Percentiles rank a stretch among this genome's conserved stretches.
Evolutionary conservation across 192 early-diverging fungal species (phyloP).

Genomic region (Coemansia sp.): DNA sequence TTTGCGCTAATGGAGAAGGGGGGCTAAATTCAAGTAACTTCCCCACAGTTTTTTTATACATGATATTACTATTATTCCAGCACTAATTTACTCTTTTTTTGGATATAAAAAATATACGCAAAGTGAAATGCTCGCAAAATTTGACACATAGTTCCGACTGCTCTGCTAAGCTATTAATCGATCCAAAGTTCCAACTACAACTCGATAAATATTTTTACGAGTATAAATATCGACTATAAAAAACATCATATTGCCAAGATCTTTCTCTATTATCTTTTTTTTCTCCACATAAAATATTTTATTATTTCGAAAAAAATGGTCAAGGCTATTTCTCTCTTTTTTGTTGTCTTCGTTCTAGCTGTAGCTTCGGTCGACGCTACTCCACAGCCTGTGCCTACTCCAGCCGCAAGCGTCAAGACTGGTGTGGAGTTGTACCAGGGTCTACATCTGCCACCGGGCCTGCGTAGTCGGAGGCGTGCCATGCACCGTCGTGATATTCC

Average conservation of each 20-base stretch:
- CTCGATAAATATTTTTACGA: not conserved
- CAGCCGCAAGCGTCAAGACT: not conserved
- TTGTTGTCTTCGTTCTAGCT: not conserved
- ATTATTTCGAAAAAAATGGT: not conserved
- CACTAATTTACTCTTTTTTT: not conserved
- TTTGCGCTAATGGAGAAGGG: slow-evolving; percentile 4
- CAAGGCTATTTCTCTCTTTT: not conserved
- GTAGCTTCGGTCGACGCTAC: not conserved
- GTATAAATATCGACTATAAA: not conserved
- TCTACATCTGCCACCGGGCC: slow-evolving; percentile 24
- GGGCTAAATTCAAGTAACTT: not conserved
- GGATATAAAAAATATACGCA: not conserved
- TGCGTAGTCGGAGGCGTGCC: slow-evolving; percentile 1
- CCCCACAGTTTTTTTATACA: not conserved
- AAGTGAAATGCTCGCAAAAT: not conserved
- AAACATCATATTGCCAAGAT: not conserved
- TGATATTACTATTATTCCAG: not conserved
- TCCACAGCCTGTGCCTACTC: not conserved
- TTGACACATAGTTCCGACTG: not conserved
- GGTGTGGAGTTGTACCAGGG: slow-evolving; percentile 21
- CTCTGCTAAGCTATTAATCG: not conserved
- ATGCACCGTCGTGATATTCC: slow-evolving; percentile 21
- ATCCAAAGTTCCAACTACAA: not conserved
- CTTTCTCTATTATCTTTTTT: not conserved
- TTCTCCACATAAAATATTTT: not conserved